phyloP scores from a whole-genome alignment of 139 green algal species.

The Coelastrella sp. region DNA sequence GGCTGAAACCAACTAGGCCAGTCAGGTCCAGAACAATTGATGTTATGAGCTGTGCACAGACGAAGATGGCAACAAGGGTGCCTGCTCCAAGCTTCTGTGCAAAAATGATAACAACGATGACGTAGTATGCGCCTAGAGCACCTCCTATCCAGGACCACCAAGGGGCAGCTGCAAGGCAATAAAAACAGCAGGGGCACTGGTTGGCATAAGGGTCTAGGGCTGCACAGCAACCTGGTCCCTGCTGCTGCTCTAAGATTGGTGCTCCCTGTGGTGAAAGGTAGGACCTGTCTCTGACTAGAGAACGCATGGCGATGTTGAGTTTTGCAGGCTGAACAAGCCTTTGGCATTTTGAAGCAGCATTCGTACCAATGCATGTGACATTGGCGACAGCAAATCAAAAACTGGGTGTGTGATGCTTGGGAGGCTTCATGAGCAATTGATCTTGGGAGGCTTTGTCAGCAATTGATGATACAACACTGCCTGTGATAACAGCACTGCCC shows the following conservation, averaged over 20 bases:
- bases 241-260: too few relatives aligned
- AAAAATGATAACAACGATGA: conserved; percentile 54
- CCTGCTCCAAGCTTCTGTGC: conserved; percentile 47
- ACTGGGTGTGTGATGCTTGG: not conserved
- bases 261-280: too few relatives aligned
- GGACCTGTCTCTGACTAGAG: too few relatives aligned
- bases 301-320: too few relatives aligned
- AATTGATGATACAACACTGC: not conserved
- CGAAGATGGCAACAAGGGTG: conserved; percentile 50
- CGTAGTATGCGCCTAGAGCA: conserved; percentile 50
- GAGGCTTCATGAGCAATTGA: not conserved
- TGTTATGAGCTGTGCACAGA: conserved; percentile 44
- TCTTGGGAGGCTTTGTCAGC: not conserved
- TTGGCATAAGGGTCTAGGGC: too few relatives aligned
- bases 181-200: not conserved
- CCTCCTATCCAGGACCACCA: conserved; percentile 58
- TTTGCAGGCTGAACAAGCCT: too few relatives aligned
- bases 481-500: too few relatives aligned
- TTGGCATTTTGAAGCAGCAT: too few relatives aligned
- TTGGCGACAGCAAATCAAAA: too few relatives aligned
- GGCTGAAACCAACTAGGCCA: conserved; percentile 14
- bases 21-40: conserved; percentile 46
- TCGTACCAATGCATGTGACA: too few relatives aligned
- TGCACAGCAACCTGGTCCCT: too few relatives aligned
- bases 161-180: conserved; percentile 28